Percentiles rank a stretch among this genome's conserved stretches.
Evolutionary conservation across 116 monocot genomes (phyloP).

Genomic region (Posidonia oceanica): DNA sequence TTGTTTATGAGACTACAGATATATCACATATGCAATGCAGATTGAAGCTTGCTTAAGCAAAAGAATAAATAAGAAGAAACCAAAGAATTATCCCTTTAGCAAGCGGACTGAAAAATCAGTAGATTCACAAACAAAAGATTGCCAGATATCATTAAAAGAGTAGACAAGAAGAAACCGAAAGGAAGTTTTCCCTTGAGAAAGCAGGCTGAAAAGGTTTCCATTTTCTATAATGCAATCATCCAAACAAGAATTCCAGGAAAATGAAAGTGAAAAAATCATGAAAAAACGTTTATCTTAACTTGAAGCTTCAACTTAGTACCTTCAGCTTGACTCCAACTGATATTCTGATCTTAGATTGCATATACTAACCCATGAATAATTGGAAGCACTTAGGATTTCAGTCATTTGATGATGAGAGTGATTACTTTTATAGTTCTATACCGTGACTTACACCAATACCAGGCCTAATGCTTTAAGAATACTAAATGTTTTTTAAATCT

Average conservation of each 20-base stretch:
- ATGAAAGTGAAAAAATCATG: neutral
- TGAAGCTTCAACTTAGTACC: neutral
- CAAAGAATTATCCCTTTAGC: neutral
- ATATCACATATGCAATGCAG: neutral
- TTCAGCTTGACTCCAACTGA: constrained; percentile 1
- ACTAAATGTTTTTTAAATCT: too few species aligned
- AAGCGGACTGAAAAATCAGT: neutral
- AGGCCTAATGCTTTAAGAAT: too few species aligned
- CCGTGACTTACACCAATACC: too few species aligned
- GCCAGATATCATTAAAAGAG: neutral
- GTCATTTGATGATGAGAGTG: too few species aligned
- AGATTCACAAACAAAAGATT: neutral
- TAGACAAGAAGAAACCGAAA: too few species aligned
- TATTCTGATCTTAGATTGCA: neutral
- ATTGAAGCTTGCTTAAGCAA: neutral
- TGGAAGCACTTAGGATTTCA: too few species aligned
- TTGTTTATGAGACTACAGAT: too few species aligned
- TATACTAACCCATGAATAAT: neutral
- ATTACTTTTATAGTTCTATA: too few species aligned
- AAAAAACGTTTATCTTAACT: neutral
- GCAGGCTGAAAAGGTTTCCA: too few species aligned
- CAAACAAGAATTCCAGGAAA: neutral
- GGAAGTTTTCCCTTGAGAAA: too few species aligned
- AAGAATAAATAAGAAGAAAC: neutral
- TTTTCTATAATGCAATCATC: neutral